Conservation (phyloP, 2,329 filamentous ascomycete genomes). For the Madurella mycetomatis region DNA sequence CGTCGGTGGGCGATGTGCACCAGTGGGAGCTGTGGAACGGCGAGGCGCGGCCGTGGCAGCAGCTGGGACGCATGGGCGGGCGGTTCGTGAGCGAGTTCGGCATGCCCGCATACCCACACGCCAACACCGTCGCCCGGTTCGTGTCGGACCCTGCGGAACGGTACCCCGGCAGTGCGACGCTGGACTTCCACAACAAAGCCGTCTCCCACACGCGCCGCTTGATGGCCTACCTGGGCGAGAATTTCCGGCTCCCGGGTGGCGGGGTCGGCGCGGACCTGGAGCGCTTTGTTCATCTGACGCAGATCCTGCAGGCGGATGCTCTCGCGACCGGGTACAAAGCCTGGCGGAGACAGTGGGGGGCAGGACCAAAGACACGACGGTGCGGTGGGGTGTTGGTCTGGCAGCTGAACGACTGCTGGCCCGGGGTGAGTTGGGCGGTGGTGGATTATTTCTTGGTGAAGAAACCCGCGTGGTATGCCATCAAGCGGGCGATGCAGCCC, state of each 20-base stretch:
- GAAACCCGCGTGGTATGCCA: slow-evolving; percentile 52
- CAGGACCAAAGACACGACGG: slow-evolving; percentile 46
- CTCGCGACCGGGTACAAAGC: slow-evolving; percentile 43
- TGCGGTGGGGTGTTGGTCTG: slow-evolving; percentile 64
- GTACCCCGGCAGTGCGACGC: slow-evolving; percentile 62
- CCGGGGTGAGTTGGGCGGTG: slow-evolving; percentile 61
- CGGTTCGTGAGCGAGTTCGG: slow-evolving; percentile 78
- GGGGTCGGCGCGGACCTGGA: slow-evolving; percentile 22
- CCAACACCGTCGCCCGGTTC: slow-evolving; percentile 65
- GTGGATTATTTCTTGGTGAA: slow-evolving; percentile 60
- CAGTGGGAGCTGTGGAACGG: slow-evolving; percentile 83
- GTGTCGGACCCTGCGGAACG: slow-evolving; percentile 52
- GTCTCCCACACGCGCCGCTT: slow-evolving; percentile 67
- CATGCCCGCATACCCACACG: slow-evolving; percentile 74
- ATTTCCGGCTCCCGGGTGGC: slow-evolving; percentile 50
- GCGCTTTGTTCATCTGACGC: slow-evolving; percentile 52
- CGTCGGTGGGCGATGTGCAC: slow-evolving; percentile 73
- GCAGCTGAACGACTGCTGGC: slow-evolving; percentile 70
- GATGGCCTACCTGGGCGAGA: slow-evolving; percentile 68
- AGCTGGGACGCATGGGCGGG: slow-evolving; percentile 63
- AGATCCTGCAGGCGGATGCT: slow-evolving; percentile 48
- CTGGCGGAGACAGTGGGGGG: slow-evolving; percentile 59
- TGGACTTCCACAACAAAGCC: slow-evolving; percentile 80
- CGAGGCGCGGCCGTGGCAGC: slow-evolving; percentile 69
- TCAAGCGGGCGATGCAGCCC: slow-evolving; percentile 52